Base-by-base conservation (phyloP, 2,329 filamentous ascomycete genomes). In the Monosporascus sp. region DNA sequence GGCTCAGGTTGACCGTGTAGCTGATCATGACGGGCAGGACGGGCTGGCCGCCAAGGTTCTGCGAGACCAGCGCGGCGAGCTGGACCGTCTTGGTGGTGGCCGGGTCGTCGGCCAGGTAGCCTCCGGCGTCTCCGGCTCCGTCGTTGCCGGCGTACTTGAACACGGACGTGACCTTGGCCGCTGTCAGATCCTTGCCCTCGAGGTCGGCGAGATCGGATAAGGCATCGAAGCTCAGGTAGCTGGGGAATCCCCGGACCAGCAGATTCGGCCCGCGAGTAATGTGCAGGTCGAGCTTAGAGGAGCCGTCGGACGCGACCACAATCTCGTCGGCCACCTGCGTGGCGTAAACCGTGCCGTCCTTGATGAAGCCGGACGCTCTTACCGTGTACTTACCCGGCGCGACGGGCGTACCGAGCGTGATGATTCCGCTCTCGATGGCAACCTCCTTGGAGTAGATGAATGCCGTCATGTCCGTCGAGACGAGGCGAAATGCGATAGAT, bases 131-230 rank as follows among this genome's bases (percentile, higher is more conserved):
- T 14, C 51, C 51, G 5, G 22, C 47, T 22, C 51, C 51, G 22
- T 53, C 48, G 8, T 22, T 35, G 1, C 51, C 51, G 9, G 51
- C 47, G 15, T 53, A 53, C n/a, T 53, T 53, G 48, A 53, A 53
- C 26, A 50, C 6, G 8, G 51, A 40, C 3, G 41, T 49, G 17
- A 43, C 51, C 11, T 50, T 8, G 15, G 51, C 51, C 17, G 48
- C 47, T 2, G 50, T 20, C 14, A 53, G 50, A 31, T 53, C 51
- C 3, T 5, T 31, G 18, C 51, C 51, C 15, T 24, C 22, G 4
- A 47, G 48, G 18, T 53, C 51, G 5, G n/a, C 40, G 22, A 53
- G 38, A 24, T 53, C 40, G 22, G 9, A 37, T 18, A 53, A 6
- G 26, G 14, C 51, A 14, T 47, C 51, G 17, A 50, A 53, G 17